A percentile compares a stretch with the other conserved stretches of the same genome.
Evolutionary conservation across 164 flowering plant species (phyloP).

Genomic region (Litsea cubeba): DNA sequence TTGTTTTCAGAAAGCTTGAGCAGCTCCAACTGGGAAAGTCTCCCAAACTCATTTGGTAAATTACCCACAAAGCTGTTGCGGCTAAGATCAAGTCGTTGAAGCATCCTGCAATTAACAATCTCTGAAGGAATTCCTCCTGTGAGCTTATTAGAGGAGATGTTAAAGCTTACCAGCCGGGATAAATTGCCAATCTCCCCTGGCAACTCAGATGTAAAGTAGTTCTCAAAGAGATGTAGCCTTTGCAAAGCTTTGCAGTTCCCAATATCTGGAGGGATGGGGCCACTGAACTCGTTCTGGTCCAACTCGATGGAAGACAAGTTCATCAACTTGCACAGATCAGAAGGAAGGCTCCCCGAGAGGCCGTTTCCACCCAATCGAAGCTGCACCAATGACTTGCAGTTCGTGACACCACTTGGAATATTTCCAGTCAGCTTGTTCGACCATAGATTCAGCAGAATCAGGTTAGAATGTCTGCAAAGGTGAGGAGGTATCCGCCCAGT

Average conservation of each 20-base stretch:
- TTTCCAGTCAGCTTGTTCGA: conserved; percentile 68
- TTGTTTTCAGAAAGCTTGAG: conserved; percentile 75
- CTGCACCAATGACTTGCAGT: conserved; percentile 62
- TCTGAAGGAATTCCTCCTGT: conserved; percentile 62
- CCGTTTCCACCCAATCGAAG: conserved; percentile 64
- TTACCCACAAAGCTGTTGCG: conserved; percentile 45
- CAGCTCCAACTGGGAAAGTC: conserved; percentile 68
- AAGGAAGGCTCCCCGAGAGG: conserved; percentile 72
- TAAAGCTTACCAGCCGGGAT: conserved; percentile 61
- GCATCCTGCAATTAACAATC: conserved; percentile 66
- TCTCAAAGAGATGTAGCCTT: conserved; percentile 70
- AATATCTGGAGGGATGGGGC: conserved; percentile 64
- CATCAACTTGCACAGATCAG: conserved; percentile 59
- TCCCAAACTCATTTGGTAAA: conserved; percentile 70
- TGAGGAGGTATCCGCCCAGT: conserved; percentile 71
- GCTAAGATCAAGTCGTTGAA: conserved; percentile 91
- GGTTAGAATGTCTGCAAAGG: conserved; percentile 55
- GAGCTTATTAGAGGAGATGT: conserved; percentile 76
- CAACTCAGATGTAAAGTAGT: conserved; percentile 55
- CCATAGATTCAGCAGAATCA: conserved; percentile 65
- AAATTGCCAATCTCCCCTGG: conserved; percentile 80
- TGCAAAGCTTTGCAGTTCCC: conserved; percentile 66
- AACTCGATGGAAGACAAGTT: conserved; percentile 76
- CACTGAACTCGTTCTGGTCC: conserved; percentile 68
- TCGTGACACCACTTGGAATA: conserved; percentile 58